A percentile compares a stretch with the other conserved stretches of the same genome.
Evolutionary conservation across 1,284 basidiomycete genomes (phyloP).

Genomic region (Cryptococcus sp.): DNA sequence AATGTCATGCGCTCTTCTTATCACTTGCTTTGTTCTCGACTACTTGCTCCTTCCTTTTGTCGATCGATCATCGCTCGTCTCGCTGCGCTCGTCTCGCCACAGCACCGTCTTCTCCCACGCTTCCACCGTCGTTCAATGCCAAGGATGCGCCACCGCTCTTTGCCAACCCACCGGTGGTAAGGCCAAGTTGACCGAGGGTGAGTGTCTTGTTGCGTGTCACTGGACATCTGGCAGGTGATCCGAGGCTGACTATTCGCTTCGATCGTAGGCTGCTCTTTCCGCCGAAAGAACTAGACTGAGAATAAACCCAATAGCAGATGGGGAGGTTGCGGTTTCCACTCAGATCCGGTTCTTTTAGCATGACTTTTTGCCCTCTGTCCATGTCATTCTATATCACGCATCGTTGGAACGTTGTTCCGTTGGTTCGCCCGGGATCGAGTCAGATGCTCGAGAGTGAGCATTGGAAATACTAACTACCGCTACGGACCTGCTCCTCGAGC

Average conservation of each 20-base stretch:
- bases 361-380: conserved; percentile 12
- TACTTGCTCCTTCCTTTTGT: background rate
- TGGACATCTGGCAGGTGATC: conserved; percentile 3
- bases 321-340: conserved; percentile 10
- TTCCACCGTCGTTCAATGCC: conserved; percentile 64
- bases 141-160: conserved; percentile 89
- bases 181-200: conserved; percentile 96
- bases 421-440: too few species aligned
- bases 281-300: conserved; percentile 54
- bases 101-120: conserved; percentile 57
- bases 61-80: background rate
- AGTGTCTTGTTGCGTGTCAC: conserved; percentile 45
- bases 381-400: conserved; percentile 19
- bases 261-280: conserved; percentile 55
- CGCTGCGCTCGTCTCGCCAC: conserved; percentile 2
- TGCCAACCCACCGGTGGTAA: conserved; percentile 99
- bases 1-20: background rate
- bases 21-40: background rate
- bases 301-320: background rate
- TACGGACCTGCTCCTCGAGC: too few species aligned
- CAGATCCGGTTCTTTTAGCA: conserved; percentile 23
- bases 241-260: conserved; percentile 13
- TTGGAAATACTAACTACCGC: too few species aligned
- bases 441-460: too few species aligned
- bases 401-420: too few species aligned